Base-by-base conservation (phyloP, 2,329 filamentous ascomycete species). In the Pestalotiopsis sp. region DNA sequence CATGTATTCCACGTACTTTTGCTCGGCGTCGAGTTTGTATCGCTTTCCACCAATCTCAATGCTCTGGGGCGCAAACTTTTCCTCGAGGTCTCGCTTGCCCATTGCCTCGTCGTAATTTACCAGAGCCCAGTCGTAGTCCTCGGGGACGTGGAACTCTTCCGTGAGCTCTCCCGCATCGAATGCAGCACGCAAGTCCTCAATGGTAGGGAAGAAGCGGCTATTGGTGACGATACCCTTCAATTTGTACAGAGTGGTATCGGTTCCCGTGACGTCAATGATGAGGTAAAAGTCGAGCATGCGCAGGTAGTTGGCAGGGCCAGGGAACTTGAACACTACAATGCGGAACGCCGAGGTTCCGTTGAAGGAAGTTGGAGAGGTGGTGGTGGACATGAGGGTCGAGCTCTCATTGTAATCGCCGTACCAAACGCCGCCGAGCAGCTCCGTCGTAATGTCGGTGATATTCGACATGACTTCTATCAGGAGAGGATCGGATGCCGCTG, bases 1-100 rank as follows among this genome's bases (percentile, higher is more conserved):
- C 77, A 87, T 83, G 80, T 83, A 88, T 68, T 83, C 82, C 45
- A 88, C 79, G 70, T 83, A 87, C 64, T 81, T 79, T 68, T 84
- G 74, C 45, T 82, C 75, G 36, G 71, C 67, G 70, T 87, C 86
- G 14, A 87, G 65, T 64, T 76, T 77, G 74, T 82, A 82, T 2
- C 81, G 77, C 70, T 81, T 82, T 39, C 81, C 81, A 2, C 79
- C 79, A 2, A 81, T 69, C 71, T 81, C 80, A 14, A 80, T 71
- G 39, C 72, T 79, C 65, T 80, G 77, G 2, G 81, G 81, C 2
- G 80, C 79, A 3, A 78, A 73, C 4, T 73, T 76, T 4, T 79
- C 73, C 49, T 82, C 79, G 3, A 82, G 73, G 38, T 78, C 75
- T 7, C 80, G 77, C 4, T 66, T 70, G 3, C 75, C 80, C 69